Evolutionary conservation across 768 basidiomycete genomes (phyloP).

Genomic region (Tylopilus felleus): DNA sequence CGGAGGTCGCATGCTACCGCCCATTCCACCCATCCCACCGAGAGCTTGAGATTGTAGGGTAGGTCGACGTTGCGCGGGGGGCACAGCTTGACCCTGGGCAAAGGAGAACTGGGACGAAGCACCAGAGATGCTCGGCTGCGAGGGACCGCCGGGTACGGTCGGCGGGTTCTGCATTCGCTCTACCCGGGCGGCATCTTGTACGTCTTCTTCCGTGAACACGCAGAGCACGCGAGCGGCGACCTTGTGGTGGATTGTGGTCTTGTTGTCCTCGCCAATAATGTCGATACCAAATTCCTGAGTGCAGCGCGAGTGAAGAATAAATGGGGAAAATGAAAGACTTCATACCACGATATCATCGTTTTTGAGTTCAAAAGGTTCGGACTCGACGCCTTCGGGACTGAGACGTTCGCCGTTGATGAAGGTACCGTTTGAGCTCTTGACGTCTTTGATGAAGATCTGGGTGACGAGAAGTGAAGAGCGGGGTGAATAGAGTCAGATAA

Average conservation of each 20-base stretch:
- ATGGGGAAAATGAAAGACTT: slow-evolving; percentile 12
- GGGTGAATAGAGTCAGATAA: neutral
- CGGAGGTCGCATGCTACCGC: slow-evolving; percentile 63
- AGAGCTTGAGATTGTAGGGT: slow-evolving; percentile 58
- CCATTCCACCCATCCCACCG: slow-evolving; percentile 74
- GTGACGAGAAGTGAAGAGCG: slow-evolving; percentile 10
- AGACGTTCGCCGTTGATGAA: slow-evolving; percentile 97
- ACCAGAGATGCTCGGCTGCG: slow-evolving; percentile 35
- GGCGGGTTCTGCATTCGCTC: slow-evolving; percentile 58
- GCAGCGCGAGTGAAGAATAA: slow-evolving; percentile 6
- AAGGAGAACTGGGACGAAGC: slow-evolving; percentile 40
- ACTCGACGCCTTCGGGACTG: slow-evolving; percentile 84
- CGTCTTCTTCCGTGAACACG: slow-evolving; percentile 84
- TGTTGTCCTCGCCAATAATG: slow-evolving; percentile 97
- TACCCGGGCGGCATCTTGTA: slow-evolving; percentile 63
- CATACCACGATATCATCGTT: slow-evolving; percentile 93
- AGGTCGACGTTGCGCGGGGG: slow-evolving; percentile 50
- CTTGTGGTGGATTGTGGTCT: slow-evolving; percentile 97
- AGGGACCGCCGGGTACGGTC: slow-evolving; percentile 24
- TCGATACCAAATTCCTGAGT: slow-evolving; percentile 96
- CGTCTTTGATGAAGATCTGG: slow-evolving; percentile 97
- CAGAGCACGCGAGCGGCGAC: slow-evolving; percentile 94
- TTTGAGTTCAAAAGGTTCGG: slow-evolving; percentile 90
- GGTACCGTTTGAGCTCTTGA: slow-evolving; percentile 96
- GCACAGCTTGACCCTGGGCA: slow-evolving; percentile 34